phyloP scores from a whole-genome alignment of 106 monocot genomes.

The Platanthera guangdongensis region DNA sequence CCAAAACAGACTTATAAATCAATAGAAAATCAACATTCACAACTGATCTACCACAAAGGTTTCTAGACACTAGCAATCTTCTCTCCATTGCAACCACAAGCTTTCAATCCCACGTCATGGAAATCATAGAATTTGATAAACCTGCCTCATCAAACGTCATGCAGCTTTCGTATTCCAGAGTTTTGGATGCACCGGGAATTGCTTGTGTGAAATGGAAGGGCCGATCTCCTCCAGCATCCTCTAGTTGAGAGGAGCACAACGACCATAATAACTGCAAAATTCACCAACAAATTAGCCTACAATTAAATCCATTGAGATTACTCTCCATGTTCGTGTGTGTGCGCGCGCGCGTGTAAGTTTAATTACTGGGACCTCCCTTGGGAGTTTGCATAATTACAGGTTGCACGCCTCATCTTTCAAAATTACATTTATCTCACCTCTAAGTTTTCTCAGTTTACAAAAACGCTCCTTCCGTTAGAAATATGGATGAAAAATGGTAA shows the following conservation, averaged over 20 bases:
- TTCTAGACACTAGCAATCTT: neutral
- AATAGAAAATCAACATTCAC: neutral
- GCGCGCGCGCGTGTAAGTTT: too few relatives aligned
- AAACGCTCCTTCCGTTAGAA: too few relatives aligned
- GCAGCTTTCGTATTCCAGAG: constrained; percentile 29
- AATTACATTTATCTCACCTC: too few relatives aligned
- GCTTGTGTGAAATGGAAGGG: constrained; percentile 55
- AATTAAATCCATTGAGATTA: too few relatives aligned
- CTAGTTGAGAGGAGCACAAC: constrained; percentile 40
- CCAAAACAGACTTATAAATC: neutral
- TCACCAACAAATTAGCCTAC: neutral
- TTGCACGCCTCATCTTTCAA: too few relatives aligned
- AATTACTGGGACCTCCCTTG: too few relatives aligned
- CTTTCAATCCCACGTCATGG: constrained; percentile 20
- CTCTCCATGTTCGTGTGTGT: too few relatives aligned
- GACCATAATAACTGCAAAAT: constrained; percentile 56
- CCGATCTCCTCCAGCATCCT: constrained; percentile 18
- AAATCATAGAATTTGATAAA: constrained; percentile 16
- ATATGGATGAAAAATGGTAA: too few relatives aligned
- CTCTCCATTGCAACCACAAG: neutral
- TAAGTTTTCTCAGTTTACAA: too few relatives aligned
- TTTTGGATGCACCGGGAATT: constrained; percentile 54
- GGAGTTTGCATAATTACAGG: too few relatives aligned
- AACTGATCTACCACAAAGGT: neutral
- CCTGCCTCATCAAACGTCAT: constrained; percentile 43